Percentiles rank a stretch among this genome's conserved stretches.
Evolutionary conservation across 345 rosid genomes (phyloP).

Genomic region (Salix suchowensis): DNA sequence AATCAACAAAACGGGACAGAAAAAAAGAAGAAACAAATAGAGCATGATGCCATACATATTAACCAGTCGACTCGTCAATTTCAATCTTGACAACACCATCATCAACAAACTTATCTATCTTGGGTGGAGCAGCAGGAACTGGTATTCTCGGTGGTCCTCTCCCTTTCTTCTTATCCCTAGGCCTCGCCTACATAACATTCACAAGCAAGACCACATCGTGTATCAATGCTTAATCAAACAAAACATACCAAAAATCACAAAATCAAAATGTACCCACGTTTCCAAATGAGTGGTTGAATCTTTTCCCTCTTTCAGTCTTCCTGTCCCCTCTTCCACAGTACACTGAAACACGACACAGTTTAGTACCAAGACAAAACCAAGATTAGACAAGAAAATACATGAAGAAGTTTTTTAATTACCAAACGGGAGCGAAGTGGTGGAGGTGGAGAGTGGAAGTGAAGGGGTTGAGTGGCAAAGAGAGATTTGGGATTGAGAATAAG

Average conservation of each 20-base stretch:
- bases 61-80: slow-evolving; percentile 61
- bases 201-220: neutral
- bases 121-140: slow-evolving; percentile 61
- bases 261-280: slow-evolving; percentile 47
- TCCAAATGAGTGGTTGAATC: slow-evolving; percentile 87
- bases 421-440: slow-evolving; percentile 32
- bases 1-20: neutral
- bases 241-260: neutral
- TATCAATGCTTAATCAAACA: neutral
- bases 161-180: slow-evolving; percentile 80
- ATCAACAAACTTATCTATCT: slow-evolving; percentile 59
- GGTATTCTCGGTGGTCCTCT: slow-evolving; percentile 74
- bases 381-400: neutral
- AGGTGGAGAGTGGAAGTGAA: slow-evolving; percentile 19
- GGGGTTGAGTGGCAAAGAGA: slow-evolving; percentile 29
- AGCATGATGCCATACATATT: neutral
- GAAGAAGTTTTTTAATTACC: slow-evolving; percentile 12
- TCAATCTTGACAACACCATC: slow-evolving; percentile 57
- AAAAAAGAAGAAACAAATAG: neutral
- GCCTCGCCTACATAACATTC: slow-evolving; percentile 59
- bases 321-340: slow-evolving; percentile 83
- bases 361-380: neutral
- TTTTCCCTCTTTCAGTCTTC: slow-evolving; percentile 86
- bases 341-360: slow-evolving; percentile 31
- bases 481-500: slow-evolving; percentile 50